Conservation (phyloP, 306 rosid species). For the Bauhinia variegata region DNA sequence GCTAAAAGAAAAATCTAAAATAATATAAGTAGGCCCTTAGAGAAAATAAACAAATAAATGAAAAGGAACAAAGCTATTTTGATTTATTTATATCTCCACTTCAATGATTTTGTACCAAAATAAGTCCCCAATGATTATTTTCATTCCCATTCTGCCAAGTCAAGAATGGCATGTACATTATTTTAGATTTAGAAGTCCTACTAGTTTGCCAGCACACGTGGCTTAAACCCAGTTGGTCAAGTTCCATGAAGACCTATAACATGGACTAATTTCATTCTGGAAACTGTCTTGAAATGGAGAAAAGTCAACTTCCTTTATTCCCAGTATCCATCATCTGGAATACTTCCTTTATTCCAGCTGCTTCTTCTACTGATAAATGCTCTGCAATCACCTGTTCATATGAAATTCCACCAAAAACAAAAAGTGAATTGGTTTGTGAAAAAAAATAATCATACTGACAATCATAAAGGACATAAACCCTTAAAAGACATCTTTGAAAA, state of each 20-base stretch:
- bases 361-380: conserved; percentile 91
- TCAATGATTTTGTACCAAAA: not conserved
- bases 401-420: conserved; percentile 28
- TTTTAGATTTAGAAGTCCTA: too few species aligned
- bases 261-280: not conserved
- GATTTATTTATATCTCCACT: not conserved
- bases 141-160: not conserved
- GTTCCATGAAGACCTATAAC: not conserved
- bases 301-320: conserved; percentile 51
- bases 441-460: conserved; percentile 21
- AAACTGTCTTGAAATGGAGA: not conserved
- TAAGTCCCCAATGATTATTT: not conserved
- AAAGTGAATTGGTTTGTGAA: not conserved
- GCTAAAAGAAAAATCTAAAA: too few species aligned
- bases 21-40: too few species aligned
- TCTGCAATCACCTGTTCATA: conserved; percentile 86
- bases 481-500: conserved; percentile 24
- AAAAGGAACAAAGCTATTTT: too few species aligned
- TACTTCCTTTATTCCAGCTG: conserved; percentile 83
- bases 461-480: conserved; percentile 24
- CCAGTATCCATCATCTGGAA: conserved; percentile 73
- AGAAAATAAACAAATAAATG: too few species aligned
- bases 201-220: not conserved
- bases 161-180: conserved; percentile 9
- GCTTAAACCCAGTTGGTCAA: not conserved